Evolutionary conservation across 139 green algal species (phyloP), one percentile per base, ranked within the genome.

Genomic region (Tetraselmis striata): DNA sequence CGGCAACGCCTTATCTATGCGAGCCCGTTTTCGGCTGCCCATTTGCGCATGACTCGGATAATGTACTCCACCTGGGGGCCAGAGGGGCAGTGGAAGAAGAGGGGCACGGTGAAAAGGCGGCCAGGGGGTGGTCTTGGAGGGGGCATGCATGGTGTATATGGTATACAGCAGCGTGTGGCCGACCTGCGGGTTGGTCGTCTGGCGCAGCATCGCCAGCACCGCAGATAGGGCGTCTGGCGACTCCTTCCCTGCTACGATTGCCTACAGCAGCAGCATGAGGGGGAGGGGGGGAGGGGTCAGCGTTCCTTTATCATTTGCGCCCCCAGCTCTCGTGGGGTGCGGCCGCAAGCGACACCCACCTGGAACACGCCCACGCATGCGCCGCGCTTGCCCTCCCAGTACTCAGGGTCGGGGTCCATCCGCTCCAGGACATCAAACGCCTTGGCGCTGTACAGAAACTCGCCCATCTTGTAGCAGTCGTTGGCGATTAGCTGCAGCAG

Each of bases 391-490:
- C 89, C 93, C 76, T 95, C 91, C 84, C 90, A 92, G 85, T 94
- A 94, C 32, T 95, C 89, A 11, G 89, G 88, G 27, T 86, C 87
- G 18, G 91, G 89, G 83, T 94, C 91, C 18, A 96, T 59, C 24
- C 92, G 87, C 87, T 96, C 93, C 25, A 98, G 85, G 75, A 94
- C 91, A 82, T 97, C 87, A 90, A 94, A 95, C 1, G 91, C 92
- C 79, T 93, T 92, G 18, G 90, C 88, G 22, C 91, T 86, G 84
- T 90, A 94, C 79, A 91, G 86, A 84, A 96, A 98, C 1, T 86
- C 76, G n/a, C 94, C 94, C 80, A 92, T 93, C 75, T 84, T 85
- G 88, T 95, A 98, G 84, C 88, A 94, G 82, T 97, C 94, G 30
- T 94, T 91, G 23, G 90, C 92, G 81, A 97, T 93, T 29, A 95